Base-by-base conservation (phyloP, 1,139 yeast species). In the Suhomyces yuchorum region DNA sequence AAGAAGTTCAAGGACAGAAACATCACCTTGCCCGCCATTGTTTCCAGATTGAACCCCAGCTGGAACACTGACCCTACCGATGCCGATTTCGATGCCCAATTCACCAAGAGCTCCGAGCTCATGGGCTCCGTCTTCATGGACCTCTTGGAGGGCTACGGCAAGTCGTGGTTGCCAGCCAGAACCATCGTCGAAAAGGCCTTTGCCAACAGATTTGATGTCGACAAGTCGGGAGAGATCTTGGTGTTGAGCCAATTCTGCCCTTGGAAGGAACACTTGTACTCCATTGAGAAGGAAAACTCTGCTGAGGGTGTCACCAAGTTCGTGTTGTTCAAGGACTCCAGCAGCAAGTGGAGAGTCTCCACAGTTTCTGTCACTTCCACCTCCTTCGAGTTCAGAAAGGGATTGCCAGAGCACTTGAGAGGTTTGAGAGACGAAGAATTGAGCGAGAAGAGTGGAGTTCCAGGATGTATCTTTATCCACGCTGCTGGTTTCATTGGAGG, bases 401-500 rank as follows among this genome's bases (percentile, higher is more conserved):
- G 97, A 19, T 77, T 93, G 54, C 97, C 97, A 20, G 95, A 87
- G 66, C 78, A 82, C 32, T 88, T 96, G 91, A 82, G 99, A 73
- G 99, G 99, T 26, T 73, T 92, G 44, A 82, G 99, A 63, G 99
- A 93, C 63, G 92, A 87, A 30, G 87, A 77, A 39, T 77, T 93
- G 59, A 81, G 87, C 54, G 75, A 84, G 54, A 71, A 79, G 57
- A 73, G 91, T 34, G 97, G 96, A 17, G 80, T 93, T 49, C 83
- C 81, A 18, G 97, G 89, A 3, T 88, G 97, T 63, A 83, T 92
- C 28, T 93, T 93, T 65, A 83, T 95, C 48, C 99, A 93, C 60
- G 97, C 98, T 39, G 89, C 96, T 40, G 99, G 99, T 0, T 93
- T 93, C 70, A 93, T 93, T 63, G 99, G 99, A 33, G 99, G 99